These are phyloP conservation scores for Phylloboletellus chloephorus DNA, from an alignment of 1,284 basidiomycete species.

Conservation along the genomic window DNA sequence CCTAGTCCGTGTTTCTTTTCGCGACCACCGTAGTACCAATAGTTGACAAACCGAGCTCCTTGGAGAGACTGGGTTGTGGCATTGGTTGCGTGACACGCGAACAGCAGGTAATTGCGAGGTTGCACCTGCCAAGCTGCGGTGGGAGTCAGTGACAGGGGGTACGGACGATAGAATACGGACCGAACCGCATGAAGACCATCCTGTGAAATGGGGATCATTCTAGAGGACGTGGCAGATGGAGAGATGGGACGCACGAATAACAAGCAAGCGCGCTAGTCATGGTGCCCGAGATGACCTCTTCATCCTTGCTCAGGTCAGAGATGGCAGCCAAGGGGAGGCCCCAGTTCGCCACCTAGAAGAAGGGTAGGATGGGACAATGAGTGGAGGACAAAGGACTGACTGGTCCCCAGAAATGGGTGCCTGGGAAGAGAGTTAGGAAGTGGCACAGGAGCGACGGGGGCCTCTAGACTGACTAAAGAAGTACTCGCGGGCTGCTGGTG, in stretches of 20 bases:
- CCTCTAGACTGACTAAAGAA: constrained; percentile 75
- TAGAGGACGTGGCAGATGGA: constrained; percentile 1
- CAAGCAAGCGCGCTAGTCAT: constrained; percentile 88
- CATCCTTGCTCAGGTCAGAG: constrained; percentile 85
- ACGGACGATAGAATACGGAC: constrained; percentile 34
- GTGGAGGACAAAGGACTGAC: constrained; percentile 45
- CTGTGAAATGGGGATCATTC: constrained; percentile 38
- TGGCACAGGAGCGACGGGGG: not conserved
- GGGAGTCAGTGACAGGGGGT: constrained; percentile 4
- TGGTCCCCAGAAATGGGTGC: constrained; percentile 95
- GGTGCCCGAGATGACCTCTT: constrained; percentile 90
- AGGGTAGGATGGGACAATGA: constrained; percentile 17
- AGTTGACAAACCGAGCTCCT: constrained; percentile 81
- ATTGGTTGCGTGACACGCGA: constrained; percentile 91
- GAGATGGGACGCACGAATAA: constrained; percentile 77
- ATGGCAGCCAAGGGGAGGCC: constrained; percentile 91
- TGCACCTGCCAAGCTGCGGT: constrained; percentile 84
- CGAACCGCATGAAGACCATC: constrained; percentile 93
- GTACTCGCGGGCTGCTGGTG: constrained; percentile 85
- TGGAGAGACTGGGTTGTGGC: constrained; percentile 81
- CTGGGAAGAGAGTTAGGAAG: constrained; percentile 37
- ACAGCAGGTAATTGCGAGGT: constrained; percentile 90
- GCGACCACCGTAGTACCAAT: constrained; percentile 80
- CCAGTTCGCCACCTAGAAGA: constrained; percentile 86
- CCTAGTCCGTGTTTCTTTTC: constrained; percentile 53